phyloP scores from a whole-genome alignment of 2,329 filamentous ascomycete species.

The Calonectria honghensis region DNA sequence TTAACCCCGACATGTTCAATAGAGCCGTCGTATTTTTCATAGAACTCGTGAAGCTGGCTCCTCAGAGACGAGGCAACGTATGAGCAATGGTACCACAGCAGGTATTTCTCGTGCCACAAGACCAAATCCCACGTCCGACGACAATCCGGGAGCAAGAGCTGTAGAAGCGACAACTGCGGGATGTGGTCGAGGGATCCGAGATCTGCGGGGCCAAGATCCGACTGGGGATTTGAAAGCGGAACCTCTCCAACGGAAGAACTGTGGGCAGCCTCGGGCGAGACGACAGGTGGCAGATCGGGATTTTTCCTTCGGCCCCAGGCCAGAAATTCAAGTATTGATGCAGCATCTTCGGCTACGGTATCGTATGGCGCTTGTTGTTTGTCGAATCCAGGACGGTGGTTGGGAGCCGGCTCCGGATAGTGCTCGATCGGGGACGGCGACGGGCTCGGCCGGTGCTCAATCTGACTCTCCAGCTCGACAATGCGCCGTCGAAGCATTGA shows the following conservation, averaged over 20 bases:
- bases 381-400: no score
- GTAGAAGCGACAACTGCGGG: not conserved
- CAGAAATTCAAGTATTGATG: conserved; percentile 9
- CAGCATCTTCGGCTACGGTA: conserved; percentile 1
- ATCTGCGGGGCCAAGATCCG: not conserved
- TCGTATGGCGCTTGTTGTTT: not conserved
- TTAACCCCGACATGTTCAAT: not conserved
- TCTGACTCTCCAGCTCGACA: not conserved
- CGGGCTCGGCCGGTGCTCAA: not conserved
- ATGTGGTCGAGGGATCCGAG: not conserved
- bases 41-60: conserved; percentile 1
- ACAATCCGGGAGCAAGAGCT: not conserved
- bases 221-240: not conserved
- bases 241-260: not conserved
- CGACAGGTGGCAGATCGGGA: not conserved
- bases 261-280: conserved; percentile 1
- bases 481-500: not conserved
- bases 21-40: conserved; percentile 3
- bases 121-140: conserved; percentile 14
- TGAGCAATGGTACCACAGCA: conserved; percentile 18
- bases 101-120: conserved; percentile 6
- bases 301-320: conserved; percentile 8
- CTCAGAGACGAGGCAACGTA: not conserved
- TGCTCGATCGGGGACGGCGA: conserved; percentile 7
- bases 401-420: not conserved